Evolutionary conservation across 2,329 filamentous ascomycete genomes (phyloP), one percentile per base, ranked within the genome.

Genomic region (Fusarium zealandicum): DNA sequence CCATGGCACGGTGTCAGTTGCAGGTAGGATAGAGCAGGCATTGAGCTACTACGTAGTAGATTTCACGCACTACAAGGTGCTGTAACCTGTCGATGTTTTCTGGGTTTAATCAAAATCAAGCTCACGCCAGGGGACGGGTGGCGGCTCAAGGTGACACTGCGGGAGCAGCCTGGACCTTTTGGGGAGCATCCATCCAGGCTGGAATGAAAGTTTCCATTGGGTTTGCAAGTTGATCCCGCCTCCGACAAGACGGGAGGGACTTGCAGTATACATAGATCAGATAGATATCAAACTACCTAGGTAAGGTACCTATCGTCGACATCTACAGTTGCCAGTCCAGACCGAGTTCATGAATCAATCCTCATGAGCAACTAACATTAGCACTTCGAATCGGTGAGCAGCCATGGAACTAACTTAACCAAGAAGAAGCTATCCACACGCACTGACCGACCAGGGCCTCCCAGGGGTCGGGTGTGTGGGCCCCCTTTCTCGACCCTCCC

Each of bases 1-100:
- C 52, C 44, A 41, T 57, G 37, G 51, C 47, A 65, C 61, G 66
- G 56, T 66, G 55, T 48, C 50, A 43, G 50, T 57, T 54, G 42
- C 18, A 39, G 31, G 13, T 20, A 39, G 31, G 13, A 11, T 5
- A n/a, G 22, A 5, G 22, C 5, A 8, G 22, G 9, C 22, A 25
- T 25, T 25, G 22, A 25, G 22, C 28, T 9, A 27, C 25, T 27
- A 27, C 25, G 25, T 27, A 27, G 25, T 10, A 31, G 39, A 45
- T 47, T 59, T 39, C 35, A 55, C 51, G 44, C 49, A 59, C 49
- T 38, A 44, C 20, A 13, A 30, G 13, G 25, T 31, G 47, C 39
- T 47, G 47, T 35, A 20, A 30, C 18, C 27, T 42, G 31, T 18
- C n/a, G 36, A 39, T 38, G 32, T 33, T 20, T 31, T 16, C 14